These are phyloP conservation scores for Malus hybrid DNA, from an alignment of 331 rosid species.

Conservation along the genomic window DNA sequence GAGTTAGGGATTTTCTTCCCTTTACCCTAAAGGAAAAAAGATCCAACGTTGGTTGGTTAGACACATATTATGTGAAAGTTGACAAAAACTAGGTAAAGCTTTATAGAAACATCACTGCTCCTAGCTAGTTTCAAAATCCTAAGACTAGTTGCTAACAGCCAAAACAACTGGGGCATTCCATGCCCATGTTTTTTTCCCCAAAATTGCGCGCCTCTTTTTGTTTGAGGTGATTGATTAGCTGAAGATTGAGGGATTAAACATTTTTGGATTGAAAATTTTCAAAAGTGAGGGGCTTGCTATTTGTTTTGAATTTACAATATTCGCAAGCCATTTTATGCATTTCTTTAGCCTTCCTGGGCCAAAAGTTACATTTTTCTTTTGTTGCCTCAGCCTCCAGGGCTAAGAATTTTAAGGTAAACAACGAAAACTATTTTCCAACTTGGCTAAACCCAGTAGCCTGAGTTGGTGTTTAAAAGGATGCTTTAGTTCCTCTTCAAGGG, in stretches of 20 bases:
- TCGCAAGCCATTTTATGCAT: constrained; percentile 30
- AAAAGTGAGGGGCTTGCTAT: constrained; percentile 30
- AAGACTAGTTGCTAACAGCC: constrained; percentile 46
- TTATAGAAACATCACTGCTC: constrained; percentile 23
- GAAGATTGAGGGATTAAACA: constrained; percentile 37
- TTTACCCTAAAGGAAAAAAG: constrained; percentile 53
- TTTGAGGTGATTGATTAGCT: constrained; percentile 35
- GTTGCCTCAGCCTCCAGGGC: constrained; percentile 55
- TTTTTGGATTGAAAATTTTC: constrained; percentile 14
- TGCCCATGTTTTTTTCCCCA: constrained; percentile 36
- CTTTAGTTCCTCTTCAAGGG: constrained; percentile 14
- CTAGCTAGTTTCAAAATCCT: constrained; percentile 27
- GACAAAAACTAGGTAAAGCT: constrained; percentile 17
- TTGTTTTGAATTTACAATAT: constrained; percentile 49
- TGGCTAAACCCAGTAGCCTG: constrained; percentile 56
- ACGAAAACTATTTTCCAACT: constrained; percentile 26
- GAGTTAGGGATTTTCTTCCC: constrained; percentile 32
- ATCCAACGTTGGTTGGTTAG: constrained; percentile 24
- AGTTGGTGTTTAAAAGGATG: constrained; percentile 39
- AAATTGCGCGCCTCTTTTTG: constrained; percentile 28
- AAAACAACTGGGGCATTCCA: constrained; percentile 66
- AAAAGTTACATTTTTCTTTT: constrained; percentile 18
- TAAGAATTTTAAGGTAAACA: neutral
- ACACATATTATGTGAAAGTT: constrained; percentile 31
- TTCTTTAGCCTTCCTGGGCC: constrained; percentile 50